phyloP scores from a whole-genome alignment of 2,329 filamentous ascomycete species.

The Colletotrichum camelliae region DNA sequence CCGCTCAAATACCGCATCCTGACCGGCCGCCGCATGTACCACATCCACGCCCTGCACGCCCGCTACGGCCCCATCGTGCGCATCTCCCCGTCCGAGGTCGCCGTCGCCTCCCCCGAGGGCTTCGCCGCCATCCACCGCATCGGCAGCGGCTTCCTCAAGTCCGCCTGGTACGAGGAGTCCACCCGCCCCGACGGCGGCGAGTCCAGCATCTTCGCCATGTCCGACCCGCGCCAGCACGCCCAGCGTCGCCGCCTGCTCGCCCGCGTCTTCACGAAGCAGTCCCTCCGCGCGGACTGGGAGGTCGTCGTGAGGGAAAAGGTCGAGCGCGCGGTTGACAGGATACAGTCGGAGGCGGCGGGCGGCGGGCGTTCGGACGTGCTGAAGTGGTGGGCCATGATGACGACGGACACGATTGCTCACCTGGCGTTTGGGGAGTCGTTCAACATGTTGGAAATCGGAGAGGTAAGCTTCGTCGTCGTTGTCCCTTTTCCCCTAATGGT shows the following conservation, averaged over 20 bases:
- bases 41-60: conserved; percentile 7
- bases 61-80: conserved; percentile 3
- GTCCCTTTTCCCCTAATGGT: too few relatives aligned
- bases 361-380: conserved; percentile 48
- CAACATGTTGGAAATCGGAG: conserved; percentile 47
- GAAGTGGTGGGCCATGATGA: conserved; percentile 60
- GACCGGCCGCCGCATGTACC: conserved; percentile 2
- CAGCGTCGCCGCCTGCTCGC: conserved; percentile 44
- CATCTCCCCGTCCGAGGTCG: conserved; percentile 9
- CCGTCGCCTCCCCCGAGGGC: neutral
- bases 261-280: conserved; percentile 41
- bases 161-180: conserved; percentile 2
- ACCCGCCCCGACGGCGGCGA: conserved; percentile 1
- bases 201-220: conserved; percentile 7
- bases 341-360: conserved; percentile 44
- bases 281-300: conserved; percentile 33
- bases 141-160: conserved; percentile 8
- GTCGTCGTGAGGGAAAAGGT: conserved; percentile 39
- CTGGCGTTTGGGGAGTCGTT: conserved; percentile 62
- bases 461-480: neutral
- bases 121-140: conserved; percentile 7
- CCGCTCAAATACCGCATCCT: conserved; percentile 1
- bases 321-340: conserved; percentile 44
- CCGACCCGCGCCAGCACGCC: conserved; percentile 1
- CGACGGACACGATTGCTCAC: conserved; percentile 59